Percentiles rank a stretch among this genome's conserved stretches.
phyloP scores from a whole-genome alignment of 1,284 basidiomycete species.

The Ganoderma resinaceum region DNA sequence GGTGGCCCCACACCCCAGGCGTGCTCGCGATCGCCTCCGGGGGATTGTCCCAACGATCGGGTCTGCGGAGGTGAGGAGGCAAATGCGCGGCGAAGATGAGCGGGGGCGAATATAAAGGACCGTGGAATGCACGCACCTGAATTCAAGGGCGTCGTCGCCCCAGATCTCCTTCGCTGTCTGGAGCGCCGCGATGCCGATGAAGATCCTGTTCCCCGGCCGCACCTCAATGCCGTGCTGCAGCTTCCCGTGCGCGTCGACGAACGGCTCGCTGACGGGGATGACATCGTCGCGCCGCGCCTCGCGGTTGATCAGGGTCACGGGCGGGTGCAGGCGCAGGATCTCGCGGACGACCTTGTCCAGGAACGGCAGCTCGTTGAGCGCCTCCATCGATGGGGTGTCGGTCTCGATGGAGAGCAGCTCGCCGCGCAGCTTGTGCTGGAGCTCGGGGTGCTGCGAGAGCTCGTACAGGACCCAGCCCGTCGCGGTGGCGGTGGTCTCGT shows the following conservation, averaged over 20 bases:
- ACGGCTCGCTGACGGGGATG: slow-evolving; percentile 45
- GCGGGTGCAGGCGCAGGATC: slow-evolving; percentile 67
- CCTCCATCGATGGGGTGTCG: slow-evolving; percentile 58
- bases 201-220: slow-evolving; percentile 51
- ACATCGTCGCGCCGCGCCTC: slow-evolving; percentile 57
- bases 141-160: slow-evolving; percentile 61
- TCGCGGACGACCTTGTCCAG: slow-evolving; percentile 76
- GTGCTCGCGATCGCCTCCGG: slow-evolving; percentile 53
- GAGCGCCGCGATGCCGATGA: slow-evolving; percentile 56
- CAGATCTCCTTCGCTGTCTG: slow-evolving; percentile 56
- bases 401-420: slow-evolving; percentile 59
- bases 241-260: slow-evolving; percentile 39
- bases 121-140: slow-evolving; percentile 45
- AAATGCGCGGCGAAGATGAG: too few species aligned
- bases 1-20: slow-evolving; percentile 65
- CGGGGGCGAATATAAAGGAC: too few species aligned
- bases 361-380: slow-evolving; percentile 63
- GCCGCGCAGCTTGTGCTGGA: slow-evolving; percentile 72
- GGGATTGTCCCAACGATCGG: slow-evolving; percentile 63
- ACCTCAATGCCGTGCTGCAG: slow-evolving; percentile 41
- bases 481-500: slow-evolving; percentile 63
- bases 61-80: slow-evolving; percentile 40
- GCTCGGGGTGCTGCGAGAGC: slow-evolving; percentile 57
- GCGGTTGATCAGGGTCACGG: slow-evolving; percentile 63
- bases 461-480: slow-evolving; percentile 71